Evolutionary conservation across 208 protist species (phyloP).

Genomic region (Acanthamoeba lenticulata): DNA sequence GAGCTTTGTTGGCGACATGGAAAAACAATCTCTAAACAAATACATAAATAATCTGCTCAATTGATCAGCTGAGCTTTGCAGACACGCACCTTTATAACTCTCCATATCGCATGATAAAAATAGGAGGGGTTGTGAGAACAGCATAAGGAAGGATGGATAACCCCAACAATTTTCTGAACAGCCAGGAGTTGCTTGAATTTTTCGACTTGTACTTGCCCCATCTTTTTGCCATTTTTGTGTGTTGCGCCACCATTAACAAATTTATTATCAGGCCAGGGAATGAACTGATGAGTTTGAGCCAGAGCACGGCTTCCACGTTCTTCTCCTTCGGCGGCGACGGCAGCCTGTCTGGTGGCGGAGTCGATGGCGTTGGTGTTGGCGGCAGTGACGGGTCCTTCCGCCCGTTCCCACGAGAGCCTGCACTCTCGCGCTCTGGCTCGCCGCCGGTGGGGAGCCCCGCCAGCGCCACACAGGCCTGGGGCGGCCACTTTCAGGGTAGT

Average conservation of each 20-base stretch:
- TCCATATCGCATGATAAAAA: too few species aligned
- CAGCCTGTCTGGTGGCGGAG: not conserved
- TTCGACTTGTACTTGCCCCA: conserved; percentile 14
- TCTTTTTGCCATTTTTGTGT: not conserved
- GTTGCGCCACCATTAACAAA: too few species aligned
- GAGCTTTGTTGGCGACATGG: too few species aligned
- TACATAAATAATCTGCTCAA: too few species aligned
- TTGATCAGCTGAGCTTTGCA: too few species aligned
- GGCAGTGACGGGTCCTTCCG: not conserved
- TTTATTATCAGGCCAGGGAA: not conserved
- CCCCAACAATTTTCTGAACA: not conserved
- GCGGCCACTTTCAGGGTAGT: too few species aligned
- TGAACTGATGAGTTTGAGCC: not conserved
- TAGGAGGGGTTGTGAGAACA: not conserved
- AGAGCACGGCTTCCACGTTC: not conserved
- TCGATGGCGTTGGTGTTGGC: too few species aligned
- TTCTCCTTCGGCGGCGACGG: not conserved
- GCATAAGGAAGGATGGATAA: not conserved
- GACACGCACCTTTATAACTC: too few species aligned
- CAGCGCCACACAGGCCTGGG: too few species aligned
- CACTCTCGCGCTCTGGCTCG: not conserved
- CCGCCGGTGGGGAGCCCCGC: not conserved
- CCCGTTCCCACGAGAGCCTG: conserved; percentile 16
- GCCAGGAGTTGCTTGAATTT: conserved; percentile 2
- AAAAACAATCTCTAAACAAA: too few species aligned